Percentiles rank a stretch among this genome's conserved stretches.
These are phyloP conservation scores for Boeremia lycopersici DNA, from an alignment of 2,329 filamentous ascomycete genomes.

Conservation along the genomic window DNA sequence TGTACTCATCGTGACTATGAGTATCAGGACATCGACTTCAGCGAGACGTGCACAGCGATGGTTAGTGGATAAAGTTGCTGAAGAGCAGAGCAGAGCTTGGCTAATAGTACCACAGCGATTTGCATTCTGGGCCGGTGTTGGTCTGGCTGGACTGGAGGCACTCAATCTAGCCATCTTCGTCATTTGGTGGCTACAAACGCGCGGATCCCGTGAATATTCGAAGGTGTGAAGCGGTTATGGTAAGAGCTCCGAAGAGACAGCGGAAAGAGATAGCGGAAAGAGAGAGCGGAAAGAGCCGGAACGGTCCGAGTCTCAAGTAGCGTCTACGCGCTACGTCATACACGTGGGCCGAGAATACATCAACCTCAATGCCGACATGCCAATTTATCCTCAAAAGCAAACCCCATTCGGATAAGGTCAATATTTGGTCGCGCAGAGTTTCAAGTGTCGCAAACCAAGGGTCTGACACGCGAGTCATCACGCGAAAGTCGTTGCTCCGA, in stretches of 20 bases:
- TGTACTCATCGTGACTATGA: constrained; percentile 22
- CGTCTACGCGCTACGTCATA: constrained; percentile 1
- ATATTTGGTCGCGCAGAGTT: too few species aligned
- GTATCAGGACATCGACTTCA: constrained; percentile 23
- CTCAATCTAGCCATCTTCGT: constrained; percentile 24
- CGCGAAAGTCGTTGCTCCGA: constrained; percentile 18
- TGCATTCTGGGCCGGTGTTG: constrained; percentile 26
- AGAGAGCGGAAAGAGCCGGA: neutral
- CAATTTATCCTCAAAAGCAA: too few species aligned
- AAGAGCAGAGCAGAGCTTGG: neutral
- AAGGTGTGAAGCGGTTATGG: constrained; percentile 11
- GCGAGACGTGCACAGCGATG: constrained; percentile 23
- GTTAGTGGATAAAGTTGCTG: constrained; percentile 8
- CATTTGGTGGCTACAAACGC: constrained; percentile 21
- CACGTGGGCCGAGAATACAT: neutral
- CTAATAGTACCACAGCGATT: constrained; percentile 17
- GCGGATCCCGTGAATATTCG: constrained; percentile 19
- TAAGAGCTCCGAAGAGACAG: neutral
- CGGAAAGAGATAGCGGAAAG: too few species aligned
- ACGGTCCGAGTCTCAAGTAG: constrained; percentile 1
- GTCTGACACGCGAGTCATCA: constrained; percentile 18
- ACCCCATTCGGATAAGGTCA: too few species aligned
- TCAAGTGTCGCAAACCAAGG: neutral
- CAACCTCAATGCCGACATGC: neutral
- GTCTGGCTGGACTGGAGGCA: constrained; percentile 22